Conservation (phyloP, 441 rosid species). For the Theobroma grandiflorum region DNA sequence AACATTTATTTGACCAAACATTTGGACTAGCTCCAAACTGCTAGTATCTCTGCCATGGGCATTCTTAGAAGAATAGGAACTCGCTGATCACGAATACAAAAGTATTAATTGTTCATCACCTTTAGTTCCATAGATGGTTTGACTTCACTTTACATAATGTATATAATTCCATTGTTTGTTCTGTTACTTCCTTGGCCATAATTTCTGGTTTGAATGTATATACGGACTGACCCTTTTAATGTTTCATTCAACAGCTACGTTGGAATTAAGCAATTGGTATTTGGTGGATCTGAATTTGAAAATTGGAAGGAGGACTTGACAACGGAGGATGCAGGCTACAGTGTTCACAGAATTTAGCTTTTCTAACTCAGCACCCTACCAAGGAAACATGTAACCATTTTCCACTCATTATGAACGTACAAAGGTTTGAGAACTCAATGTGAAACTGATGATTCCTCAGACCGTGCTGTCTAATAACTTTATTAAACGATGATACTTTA, state of each 20-base stretch:
- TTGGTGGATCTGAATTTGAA: conserved; percentile 87
- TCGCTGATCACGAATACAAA: not conserved
- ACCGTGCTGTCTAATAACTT: not conserved
- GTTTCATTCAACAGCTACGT: conserved; percentile 54
- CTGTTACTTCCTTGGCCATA: not conserved
- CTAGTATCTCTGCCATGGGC: not conserved
- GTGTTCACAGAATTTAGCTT: conserved; percentile 69
- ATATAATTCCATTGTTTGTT: not conserved
- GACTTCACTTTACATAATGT: not conserved
- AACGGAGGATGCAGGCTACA: conserved; percentile 76
- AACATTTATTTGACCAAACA: not conserved
- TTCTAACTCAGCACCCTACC: not conserved
- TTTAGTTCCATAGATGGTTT: conserved; percentile 7
- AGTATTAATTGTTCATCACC: not conserved
- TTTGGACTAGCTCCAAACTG: not conserved
- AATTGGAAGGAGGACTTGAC: conserved; percentile 80
- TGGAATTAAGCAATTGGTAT: conserved; percentile 80
- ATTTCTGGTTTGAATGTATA: not conserved
- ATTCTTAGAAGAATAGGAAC: not conserved
- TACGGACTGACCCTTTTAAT: conserved; percentile 3
- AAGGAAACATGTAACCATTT: not conserved
- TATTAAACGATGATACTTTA: not conserved
- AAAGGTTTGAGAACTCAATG: conserved; percentile 36
- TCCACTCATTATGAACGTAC: not conserved
- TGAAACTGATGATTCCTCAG: not conserved